phyloP scores from a whole-genome alignment of 805 yeast species.

The Metschnikowia reukaufii region DNA sequence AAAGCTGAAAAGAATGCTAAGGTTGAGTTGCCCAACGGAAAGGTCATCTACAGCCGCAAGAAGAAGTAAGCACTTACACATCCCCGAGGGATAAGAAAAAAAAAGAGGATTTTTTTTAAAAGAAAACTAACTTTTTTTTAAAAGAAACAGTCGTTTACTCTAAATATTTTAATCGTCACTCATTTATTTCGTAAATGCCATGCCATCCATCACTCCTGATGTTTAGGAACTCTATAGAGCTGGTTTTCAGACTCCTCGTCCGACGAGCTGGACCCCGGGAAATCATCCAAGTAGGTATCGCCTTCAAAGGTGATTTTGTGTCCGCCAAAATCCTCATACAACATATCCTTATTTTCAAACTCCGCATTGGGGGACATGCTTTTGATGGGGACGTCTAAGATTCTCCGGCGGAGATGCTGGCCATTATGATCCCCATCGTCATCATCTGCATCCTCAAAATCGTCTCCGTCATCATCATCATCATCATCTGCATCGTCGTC shows the following conservation, averaged over 20 bases:
- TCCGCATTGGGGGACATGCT: conserved; percentile 34
- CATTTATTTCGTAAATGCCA: conserved; percentile 4
- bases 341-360: conserved; percentile 20
- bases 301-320: conserved; percentile 19
- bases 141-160: neutral
- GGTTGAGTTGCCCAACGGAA: conserved; percentile 60
- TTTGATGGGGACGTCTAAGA: conserved; percentile 26
- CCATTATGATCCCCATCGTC: neutral
- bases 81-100: neutral
- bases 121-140: too few species aligned
- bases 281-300: conserved; percentile 36
- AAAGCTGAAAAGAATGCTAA: conserved; percentile 48
- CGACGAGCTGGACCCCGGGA: conserved; percentile 47
- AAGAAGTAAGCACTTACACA: conserved; percentile 2
- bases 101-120: neutral
- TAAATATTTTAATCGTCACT: conserved; percentile 2
- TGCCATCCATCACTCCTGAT: conserved; percentile 24
- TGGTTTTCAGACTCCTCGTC: conserved; percentile 37
- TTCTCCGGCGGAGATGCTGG: conserved; percentile 4
- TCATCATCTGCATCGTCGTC: conserved; percentile 20
- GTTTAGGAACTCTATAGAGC: conserved; percentile 44
- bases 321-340: conserved; percentile 29
- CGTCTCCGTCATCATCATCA: conserved; percentile 21
- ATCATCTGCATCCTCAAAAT: conserved; percentile 11
- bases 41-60: conserved; percentile 42